Conservation (phyloP, 2,329 filamentous ascomycete species). For the Pseudocercospora pini-densiflorae region DNA sequence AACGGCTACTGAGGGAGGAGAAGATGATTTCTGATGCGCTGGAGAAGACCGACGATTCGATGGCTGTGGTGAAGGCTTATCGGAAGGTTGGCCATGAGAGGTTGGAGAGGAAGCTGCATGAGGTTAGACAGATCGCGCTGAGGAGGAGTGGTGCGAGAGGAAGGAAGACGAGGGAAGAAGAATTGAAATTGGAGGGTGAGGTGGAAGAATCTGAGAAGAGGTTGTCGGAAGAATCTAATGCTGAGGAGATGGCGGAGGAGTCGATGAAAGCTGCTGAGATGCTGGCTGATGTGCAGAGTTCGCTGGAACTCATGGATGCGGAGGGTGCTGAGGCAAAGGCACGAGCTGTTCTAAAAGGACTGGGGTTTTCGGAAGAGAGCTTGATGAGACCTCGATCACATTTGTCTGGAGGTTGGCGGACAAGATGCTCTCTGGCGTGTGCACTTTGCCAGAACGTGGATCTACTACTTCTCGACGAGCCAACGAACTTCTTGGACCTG, state of each 20-base stretch:
- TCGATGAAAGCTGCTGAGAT: slow-evolving; percentile 72
- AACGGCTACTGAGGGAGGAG: slow-evolving; percentile 26
- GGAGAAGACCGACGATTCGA: slow-evolving; percentile 16
- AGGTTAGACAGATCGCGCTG: slow-evolving; percentile 62
- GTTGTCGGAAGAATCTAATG: slow-evolving; percentile 54
- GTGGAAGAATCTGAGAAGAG: slow-evolving; percentile 50
- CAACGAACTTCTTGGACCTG: slow-evolving; percentile 84
- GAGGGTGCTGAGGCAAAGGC: slow-evolving; percentile 61
- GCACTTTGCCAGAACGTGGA: slow-evolving; percentile 74
- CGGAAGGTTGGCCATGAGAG: slow-evolving; percentile 26
- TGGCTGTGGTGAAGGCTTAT: slow-evolving; percentile 24
- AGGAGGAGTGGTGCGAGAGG: slow-evolving; percentile 77
- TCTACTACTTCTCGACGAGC: slow-evolving; percentile 81
- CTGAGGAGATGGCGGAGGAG: slow-evolving; percentile 64
- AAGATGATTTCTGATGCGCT: slow-evolving; percentile 21
- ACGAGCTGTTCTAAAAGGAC: slow-evolving; percentile 67
- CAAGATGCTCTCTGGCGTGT: slow-evolving; percentile 49
- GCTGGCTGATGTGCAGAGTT: slow-evolving; percentile 24
- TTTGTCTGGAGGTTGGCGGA: slow-evolving; percentile 69
- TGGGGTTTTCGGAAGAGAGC: slow-evolving; percentile 70
- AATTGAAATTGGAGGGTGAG: slow-evolving; percentile 70
- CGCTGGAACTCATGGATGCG: slow-evolving; percentile 28
- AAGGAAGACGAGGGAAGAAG: slow-evolving; percentile 73
- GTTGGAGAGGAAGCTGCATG: slow-evolving; percentile 23
- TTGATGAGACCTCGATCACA: slow-evolving; percentile 65